Base-by-base conservation (phyloP, 2,329 filamentous ascomycete genomes). In the Fusarium sp. region DNA sequence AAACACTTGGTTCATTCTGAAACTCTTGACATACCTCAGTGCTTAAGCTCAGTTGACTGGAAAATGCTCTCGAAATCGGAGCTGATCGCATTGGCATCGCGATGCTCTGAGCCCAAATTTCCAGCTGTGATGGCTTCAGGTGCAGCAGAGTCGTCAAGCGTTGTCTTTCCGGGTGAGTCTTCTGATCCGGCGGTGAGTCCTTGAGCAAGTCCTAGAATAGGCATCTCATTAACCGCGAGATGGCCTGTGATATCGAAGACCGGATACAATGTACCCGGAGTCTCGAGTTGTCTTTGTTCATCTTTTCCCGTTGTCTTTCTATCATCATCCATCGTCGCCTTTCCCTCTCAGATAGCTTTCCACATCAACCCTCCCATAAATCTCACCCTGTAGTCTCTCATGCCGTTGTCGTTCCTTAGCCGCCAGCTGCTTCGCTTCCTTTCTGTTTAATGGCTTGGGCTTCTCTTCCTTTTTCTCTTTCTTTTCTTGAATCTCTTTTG, bases 341-440 rank as follows among this genome's bases (percentile, higher is more conserved):
- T 79, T 72, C 6, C 82, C 81, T 52, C 91, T 88, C 23, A 97
- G 82, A 79, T 97, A 96, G 78, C 87, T 90, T 77, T 95, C 90
- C 61, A 97, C 84, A 73, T 96, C 92, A n/a, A 93, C 88, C 73
- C 89, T 91, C 25, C 89, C 88, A 81, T 93, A 96, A 71, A 97
- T 92, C 83, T 93, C 87, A 75, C 90, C 86, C 72, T 91, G 87
- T 67, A 97, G 80, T 77, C 83, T 90, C 67, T 93, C 89, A 23
- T 87, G 86, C 69, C 86, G 91, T 79, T 84, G 90, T 82, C 86
- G 91, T 64, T 92, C 90, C 71, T 91, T 88, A 47, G 85, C 82
- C 6, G 89, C 90, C 78, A 87, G 82, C 79, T 89, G 90, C 75
- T 90, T 87, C 43, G 92, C 86, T 81, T 93, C 89, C 76, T 92